Evolutionary conservation across 768 basidiomycete genomes (phyloP).

Genomic region (Lactarius indigo): DNA sequence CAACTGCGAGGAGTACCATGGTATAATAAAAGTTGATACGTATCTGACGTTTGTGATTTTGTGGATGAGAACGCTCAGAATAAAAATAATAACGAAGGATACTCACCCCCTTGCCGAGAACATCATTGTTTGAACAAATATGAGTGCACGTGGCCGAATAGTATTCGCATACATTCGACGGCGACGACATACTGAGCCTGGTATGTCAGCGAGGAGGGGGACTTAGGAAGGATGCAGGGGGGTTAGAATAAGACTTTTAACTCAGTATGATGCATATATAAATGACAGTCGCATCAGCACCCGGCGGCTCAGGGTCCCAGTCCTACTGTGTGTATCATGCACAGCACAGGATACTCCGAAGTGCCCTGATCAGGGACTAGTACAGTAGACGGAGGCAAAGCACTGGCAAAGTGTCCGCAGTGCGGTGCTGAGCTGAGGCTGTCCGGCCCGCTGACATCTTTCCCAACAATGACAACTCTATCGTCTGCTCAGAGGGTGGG

Average conservation of each 20-base stretch:
- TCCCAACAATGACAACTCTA: slow-evolving; percentile 12
- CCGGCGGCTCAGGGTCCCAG: neutral
- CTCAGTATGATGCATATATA: neutral
- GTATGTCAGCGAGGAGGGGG: neutral
- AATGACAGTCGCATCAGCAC: neutral
- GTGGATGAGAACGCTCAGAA: neutral
- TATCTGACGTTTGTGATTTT: slow-evolving; percentile 7
- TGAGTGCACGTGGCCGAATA: no score
- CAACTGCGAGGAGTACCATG: slow-evolving; percentile 5
- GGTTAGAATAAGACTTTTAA: neutral
- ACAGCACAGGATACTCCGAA: neutral
- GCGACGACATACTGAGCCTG: slow-evolving; percentile 1
- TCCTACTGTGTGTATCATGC: neutral
- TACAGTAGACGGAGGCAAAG: neutral
- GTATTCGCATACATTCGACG: neutral
- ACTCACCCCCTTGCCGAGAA: slow-evolving; percentile 12
- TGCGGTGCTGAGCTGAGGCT: neutral
- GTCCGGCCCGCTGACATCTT: neutral
- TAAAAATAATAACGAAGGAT: neutral
- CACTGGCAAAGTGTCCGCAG: neutral
- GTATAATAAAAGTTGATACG: slow-evolving; percentile 22
- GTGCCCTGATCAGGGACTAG: neutral
- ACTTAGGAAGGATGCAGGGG: neutral
- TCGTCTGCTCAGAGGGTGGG: slow-evolving; percentile 13
- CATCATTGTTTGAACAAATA: neutral